A percentile compares a stretch with the other conserved stretches of the same genome.
These are phyloP conservation scores for Psidium guajava DNA, from an alignment of 345 rosid species.

Conservation along the genomic window DNA sequence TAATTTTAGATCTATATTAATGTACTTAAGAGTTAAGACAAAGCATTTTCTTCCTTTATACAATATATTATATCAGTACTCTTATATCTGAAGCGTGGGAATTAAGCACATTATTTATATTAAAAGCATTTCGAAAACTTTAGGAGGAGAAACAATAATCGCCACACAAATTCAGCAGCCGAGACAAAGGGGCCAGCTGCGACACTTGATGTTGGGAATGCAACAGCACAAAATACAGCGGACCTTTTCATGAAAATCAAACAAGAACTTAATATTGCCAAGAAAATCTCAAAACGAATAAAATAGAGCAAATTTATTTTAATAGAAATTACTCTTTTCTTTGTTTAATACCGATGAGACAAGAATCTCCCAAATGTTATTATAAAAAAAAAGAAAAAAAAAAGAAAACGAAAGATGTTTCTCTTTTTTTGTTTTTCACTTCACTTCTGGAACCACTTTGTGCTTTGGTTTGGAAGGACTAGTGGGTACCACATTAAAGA, in stretches of 20 bases:
- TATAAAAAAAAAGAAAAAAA: too few species aligned
- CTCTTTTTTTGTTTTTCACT: too few species aligned
- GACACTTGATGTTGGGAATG: background rate
- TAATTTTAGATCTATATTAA: background rate
- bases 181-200: background rate
- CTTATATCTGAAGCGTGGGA: background rate
- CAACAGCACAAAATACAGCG: background rate
- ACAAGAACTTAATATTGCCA: background rate
- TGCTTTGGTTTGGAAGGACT: background rate
- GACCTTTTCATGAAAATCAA: background rate
- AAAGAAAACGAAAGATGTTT: too few species aligned
- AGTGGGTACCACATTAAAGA: background rate
- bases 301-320: background rate
- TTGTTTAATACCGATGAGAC: background rate
- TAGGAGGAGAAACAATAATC: background rate
- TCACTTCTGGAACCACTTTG: background rate
- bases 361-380: too few species aligned
- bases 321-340: background rate
- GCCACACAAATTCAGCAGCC: background rate
- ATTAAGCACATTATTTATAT: background rate
- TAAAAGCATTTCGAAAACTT: background rate
- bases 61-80: background rate
- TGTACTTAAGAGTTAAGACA: background rate
- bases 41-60: background rate
- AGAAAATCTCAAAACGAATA: background rate